Percentiles rank a stretch among this genome's conserved stretches.
Conservation (phyloP, 345 rosid species). For the Salix viminalis region DNA sequence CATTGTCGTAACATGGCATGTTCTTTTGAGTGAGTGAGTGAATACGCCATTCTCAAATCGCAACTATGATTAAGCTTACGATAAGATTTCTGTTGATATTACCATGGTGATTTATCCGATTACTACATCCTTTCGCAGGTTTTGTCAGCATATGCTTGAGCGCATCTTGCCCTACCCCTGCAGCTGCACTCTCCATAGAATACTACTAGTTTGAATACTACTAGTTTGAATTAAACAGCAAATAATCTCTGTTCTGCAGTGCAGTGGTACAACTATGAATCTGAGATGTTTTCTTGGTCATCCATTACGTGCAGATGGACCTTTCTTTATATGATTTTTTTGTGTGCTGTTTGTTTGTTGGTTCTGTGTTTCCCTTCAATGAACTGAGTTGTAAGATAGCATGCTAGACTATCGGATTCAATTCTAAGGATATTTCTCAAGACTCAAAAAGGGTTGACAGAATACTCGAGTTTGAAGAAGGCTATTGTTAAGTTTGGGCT, state of each 20-base stretch:
- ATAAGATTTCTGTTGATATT: not conserved
- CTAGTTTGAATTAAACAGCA: not conserved
- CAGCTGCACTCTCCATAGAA: not conserved
- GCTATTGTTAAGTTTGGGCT: not conserved
- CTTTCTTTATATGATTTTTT: not conserved
- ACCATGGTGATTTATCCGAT: not conserved
- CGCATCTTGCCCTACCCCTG: not conserved
- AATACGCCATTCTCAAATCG: not conserved
- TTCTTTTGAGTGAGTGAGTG: not conserved
- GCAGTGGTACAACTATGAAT: not conserved
- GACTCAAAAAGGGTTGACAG: not conserved
- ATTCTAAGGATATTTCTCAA: not conserved
- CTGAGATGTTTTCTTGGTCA: not conserved
- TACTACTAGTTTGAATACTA: not conserved
- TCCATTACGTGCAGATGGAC: not conserved
- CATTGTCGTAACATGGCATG: not conserved
- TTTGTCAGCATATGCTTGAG: not conserved
- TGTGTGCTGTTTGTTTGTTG: not conserved
- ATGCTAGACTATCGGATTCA: not conserved
- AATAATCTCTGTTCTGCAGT: not conserved
- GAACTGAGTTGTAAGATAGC: not conserved
- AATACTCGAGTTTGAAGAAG: not conserved
- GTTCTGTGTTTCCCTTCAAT: not conserved
- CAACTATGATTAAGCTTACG: not conserved
- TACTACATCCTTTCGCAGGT: not conserved